Conservation (phyloP, 1,139 yeast genomes). For the Wickerhamomyces sp. region DNA sequence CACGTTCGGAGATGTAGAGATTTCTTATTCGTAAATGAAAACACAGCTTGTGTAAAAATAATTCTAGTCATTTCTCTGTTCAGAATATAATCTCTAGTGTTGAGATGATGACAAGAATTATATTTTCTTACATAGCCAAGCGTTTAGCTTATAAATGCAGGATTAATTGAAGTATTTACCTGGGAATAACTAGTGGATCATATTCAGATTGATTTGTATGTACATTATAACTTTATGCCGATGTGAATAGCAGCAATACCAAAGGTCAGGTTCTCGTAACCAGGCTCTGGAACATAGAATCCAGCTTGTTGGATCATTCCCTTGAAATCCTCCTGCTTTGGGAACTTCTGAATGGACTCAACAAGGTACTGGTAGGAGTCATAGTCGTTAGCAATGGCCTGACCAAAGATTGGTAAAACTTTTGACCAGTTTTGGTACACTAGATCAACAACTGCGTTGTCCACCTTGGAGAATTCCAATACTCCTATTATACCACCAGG, state of each 20-base stretch:
- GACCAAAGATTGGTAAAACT: slow-evolving; percentile 90
- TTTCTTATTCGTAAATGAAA: too few species aligned
- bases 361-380: slow-evolving; percentile 95
- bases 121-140: too few species aligned
- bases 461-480: slow-evolving; percentile 90
- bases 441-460: slow-evolving; percentile 68
- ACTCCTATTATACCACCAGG: slow-evolving; percentile 99
- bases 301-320: slow-evolving; percentile 94
- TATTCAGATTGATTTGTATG: too few species aligned
- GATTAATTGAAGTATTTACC: too few species aligned
- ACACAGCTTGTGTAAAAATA: too few species aligned
- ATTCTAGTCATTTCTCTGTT: too few species aligned
- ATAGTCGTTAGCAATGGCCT: slow-evolving; percentile 88
- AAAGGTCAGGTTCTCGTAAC: slow-evolving; percentile 92
- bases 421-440: slow-evolving; percentile 86
- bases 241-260: slow-evolving; percentile 96
- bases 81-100: too few species aligned
- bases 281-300: slow-evolving; percentile 81
- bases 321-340: slow-evolving; percentile 87
- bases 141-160: too few species aligned
- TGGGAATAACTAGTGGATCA: too few species aligned
- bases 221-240: slow-evolving; percentile 69
- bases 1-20: too few species aligned
- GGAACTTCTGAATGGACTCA: slow-evolving; percentile 89
- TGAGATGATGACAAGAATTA: too few species aligned